phyloP scores from a whole-genome alignment of 345 rosid species.

The Capsella bursapastoris region DNA sequence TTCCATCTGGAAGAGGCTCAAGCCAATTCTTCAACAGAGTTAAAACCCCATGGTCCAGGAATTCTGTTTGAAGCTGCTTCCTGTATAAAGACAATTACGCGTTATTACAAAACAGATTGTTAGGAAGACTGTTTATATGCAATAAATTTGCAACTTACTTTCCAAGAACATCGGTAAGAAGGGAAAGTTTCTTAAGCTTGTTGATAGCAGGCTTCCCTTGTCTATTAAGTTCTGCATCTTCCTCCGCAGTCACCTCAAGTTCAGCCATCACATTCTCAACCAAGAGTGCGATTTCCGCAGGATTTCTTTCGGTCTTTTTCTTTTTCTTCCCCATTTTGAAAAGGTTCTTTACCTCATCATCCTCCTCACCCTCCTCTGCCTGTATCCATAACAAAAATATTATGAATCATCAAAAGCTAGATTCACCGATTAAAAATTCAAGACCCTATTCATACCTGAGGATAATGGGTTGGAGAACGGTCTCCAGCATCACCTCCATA shows the following conservation, averaged over 20 bases:
- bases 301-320: slow-evolving; percentile 86
- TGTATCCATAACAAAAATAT: slow-evolving; percentile 36
- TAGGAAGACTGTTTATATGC: not conserved
- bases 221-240: slow-evolving; percentile 86
- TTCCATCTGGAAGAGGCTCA: slow-evolving; percentile 99
- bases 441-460: slow-evolving; percentile 34
- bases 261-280: slow-evolving; percentile 98
- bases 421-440: not conserved
- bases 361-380: slow-evolving; percentile 96
- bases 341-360: slow-evolving; percentile 80
- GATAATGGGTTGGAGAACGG: slow-evolving; percentile 76
- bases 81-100: slow-evolving; percentile 46
- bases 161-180: slow-evolving; percentile 88
- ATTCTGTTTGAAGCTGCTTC: slow-evolving; percentile 97
- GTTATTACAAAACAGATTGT: not conserved
- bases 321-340: slow-evolving; percentile 87
- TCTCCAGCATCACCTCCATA: slow-evolving; percentile 69
- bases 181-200: slow-evolving; percentile 91
- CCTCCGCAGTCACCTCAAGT: slow-evolving; percentile 93
- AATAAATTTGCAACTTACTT: slow-evolving; percentile 62
- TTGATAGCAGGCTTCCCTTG: slow-evolving; percentile 89
- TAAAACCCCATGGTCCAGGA: slow-evolving; percentile 93
- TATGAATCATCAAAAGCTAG: slow-evolving; percentile 7
- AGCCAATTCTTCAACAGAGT: slow-evolving; percentile 93
- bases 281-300: slow-evolving; percentile 84